phyloP scores from a whole-genome alignment of 352 stramenopile species.

The Aphanomyces euteiches region DNA sequence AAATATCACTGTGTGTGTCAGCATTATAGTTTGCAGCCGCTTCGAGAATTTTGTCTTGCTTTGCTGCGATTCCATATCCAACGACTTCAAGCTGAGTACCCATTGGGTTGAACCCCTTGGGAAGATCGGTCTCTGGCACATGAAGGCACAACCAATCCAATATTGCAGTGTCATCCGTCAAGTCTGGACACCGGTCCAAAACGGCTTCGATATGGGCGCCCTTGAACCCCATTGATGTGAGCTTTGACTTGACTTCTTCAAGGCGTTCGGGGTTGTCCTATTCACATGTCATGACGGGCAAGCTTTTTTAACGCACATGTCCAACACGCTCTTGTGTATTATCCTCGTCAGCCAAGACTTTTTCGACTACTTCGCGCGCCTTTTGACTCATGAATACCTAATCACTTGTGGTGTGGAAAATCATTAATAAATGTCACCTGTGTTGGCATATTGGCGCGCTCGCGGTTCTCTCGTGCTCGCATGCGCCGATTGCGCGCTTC shows the following conservation, averaged over 20 bases:
- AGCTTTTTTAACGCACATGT: constrained; percentile 28
- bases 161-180: constrained; percentile 38
- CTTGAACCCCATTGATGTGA: constrained; percentile 59
- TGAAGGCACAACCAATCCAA: constrained; percentile 84
- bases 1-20: constrained; percentile 37
- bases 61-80: constrained; percentile 31
- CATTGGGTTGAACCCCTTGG: constrained; percentile 80
- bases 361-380: constrained; percentile 86
- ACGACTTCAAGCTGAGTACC: constrained; percentile 89
- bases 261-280: constrained; percentile 36
- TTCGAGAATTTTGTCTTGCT: constrained; percentile 18
- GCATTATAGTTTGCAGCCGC: not conserved
- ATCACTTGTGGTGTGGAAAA: constrained; percentile 10
- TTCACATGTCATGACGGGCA: constrained; percentile 35
- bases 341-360: constrained; percentile 56
- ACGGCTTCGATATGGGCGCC: constrained; percentile 47
- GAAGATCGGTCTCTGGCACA: constrained; percentile 64
- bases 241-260: constrained; percentile 34
- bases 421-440: constrained; percentile 26
- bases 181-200: constrained; percentile 34
- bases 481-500: constrained; percentile 69
- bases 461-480: constrained; percentile 85
- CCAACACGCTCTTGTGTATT: constrained; percentile 30
- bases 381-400: constrained; percentile 88
- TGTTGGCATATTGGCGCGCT: constrained; percentile 86